phyloP scores from a whole-genome alignment of 495 filamentous ascomycete species.

The Penicillium cinerascens region DNA sequence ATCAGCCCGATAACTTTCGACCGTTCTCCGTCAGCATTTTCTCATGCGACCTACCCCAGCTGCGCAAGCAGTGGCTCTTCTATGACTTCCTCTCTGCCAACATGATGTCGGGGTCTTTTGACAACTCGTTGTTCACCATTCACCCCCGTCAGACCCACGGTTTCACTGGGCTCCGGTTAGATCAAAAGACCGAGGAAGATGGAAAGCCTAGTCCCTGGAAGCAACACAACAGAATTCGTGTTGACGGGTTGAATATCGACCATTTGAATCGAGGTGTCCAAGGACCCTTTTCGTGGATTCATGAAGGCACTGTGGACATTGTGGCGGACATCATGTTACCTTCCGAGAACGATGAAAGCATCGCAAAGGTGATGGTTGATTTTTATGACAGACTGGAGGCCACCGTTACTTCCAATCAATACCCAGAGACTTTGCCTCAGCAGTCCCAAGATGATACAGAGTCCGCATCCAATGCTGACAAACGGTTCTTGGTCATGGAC shows the following conservation, averaged over 20 bases:
- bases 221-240: conserved; percentile 84
- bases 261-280: conserved; percentile 92
- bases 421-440: conserved; percentile 20
- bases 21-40: conserved; percentile 94
- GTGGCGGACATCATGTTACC: conserved; percentile 94
- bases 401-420: conserved; percentile 73
- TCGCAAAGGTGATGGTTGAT: conserved; percentile 87
- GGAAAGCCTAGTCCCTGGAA: conserved; percentile 68
- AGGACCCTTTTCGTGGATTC: conserved; percentile 96
- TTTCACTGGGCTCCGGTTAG: conserved; percentile 55
- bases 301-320: conserved; percentile 93
- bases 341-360: conserved; percentile 75
- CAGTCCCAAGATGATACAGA: conserved; percentile 11
- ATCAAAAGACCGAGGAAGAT: conserved; percentile 48
- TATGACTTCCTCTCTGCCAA: conserved; percentile 96
- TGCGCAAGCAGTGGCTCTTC: conserved; percentile 94
- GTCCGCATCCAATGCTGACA: conserved; percentile 40
- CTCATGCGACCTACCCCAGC: conserved; percentile 86
- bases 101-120: conserved; percentile 92
- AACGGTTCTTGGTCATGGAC: conserved; percentile 83
- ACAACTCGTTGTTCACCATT: conserved; percentile 94
- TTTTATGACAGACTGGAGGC: conserved; percentile 94
- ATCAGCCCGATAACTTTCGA: conserved; percentile 85
- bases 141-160: conserved; percentile 87
- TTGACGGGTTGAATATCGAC: conserved; percentile 92